A percentile compares a stretch with the other conserved stretches of the same genome.
Conservation (phyloP, 140 eudicot species). For the Cichorium intybus region DNA sequence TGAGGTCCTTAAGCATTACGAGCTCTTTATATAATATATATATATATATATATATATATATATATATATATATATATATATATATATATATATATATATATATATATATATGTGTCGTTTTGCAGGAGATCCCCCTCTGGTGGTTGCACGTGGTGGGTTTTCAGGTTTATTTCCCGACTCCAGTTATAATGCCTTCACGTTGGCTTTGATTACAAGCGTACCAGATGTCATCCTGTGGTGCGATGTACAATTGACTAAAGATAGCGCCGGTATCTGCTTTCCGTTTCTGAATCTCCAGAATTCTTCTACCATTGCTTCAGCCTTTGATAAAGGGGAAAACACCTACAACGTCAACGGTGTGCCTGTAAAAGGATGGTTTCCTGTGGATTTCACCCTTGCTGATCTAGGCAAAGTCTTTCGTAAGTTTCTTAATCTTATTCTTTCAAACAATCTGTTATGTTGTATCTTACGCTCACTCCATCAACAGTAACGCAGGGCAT, state of each 20-base stretch:
- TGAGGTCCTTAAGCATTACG: background rate
- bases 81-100: too few relatives aligned
- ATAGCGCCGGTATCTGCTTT: slow-evolving; percentile 67
- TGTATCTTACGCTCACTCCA: too few relatives aligned
- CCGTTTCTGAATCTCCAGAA: slow-evolving; percentile 52
- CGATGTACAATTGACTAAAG: slow-evolving; percentile 77
- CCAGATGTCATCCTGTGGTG: slow-evolving; percentile 57
- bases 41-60: too few relatives aligned
- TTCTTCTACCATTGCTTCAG: slow-evolving; percentile 15
- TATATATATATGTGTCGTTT: background rate
- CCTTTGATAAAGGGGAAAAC: background rate
- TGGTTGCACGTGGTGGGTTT: slow-evolving; percentile 78
- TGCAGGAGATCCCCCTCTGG: slow-evolving; percentile 69
- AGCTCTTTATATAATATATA: background rate
- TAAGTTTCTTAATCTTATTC: slow-evolving; percentile 35
- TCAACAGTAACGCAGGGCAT: slow-evolving; percentile 66
- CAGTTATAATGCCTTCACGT: slow-evolving; percentile 45
- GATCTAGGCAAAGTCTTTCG: slow-evolving; percentile 43
- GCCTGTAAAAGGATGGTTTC: slow-evolving; percentile 44
- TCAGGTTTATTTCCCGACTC: slow-evolving; percentile 82
- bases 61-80: too few relatives aligned
- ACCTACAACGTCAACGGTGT: slow-evolving; percentile 65
- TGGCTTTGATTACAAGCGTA: slow-evolving; percentile 42
- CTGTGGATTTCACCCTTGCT: slow-evolving; percentile 48
- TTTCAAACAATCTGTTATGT: background rate